phyloP scores from a whole-genome alignment of 345 rosid species.

The Erysimum cheiranthoides region DNA sequence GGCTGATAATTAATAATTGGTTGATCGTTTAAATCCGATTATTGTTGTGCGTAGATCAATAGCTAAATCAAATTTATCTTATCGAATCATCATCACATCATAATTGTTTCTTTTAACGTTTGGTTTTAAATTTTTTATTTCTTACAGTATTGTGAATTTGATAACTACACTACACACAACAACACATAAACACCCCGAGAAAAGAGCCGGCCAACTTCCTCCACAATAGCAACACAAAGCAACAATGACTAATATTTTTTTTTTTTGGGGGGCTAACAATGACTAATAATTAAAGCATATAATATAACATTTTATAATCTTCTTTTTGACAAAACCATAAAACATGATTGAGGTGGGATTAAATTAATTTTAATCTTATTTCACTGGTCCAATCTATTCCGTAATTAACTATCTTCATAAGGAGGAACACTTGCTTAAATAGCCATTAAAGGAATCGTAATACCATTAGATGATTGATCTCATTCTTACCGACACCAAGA shows the following conservation, averaged over 20 bases:
- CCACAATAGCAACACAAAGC: slow-evolving; percentile 58
- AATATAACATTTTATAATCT: slow-evolving; percentile 8
- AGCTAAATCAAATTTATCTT: neutral
- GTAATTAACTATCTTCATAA: slow-evolving; percentile 20
- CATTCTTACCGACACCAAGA: slow-evolving; percentile 36
- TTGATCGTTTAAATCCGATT: neutral
- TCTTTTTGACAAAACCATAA: slow-evolving; percentile 25
- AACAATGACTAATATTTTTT: slow-evolving; percentile 48
- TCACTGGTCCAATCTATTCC: slow-evolving; percentile 22
- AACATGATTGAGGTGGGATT: slow-evolving; percentile 31
- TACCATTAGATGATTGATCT: slow-evolving; percentile 7
- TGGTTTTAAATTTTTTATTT: neutral
- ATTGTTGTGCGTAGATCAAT: neutral
- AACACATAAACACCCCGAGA: slow-evolving; percentile 31
- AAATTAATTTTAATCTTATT: neutral
- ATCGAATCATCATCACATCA: slow-evolving; percentile 1
- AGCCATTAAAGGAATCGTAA: slow-evolving; percentile 18
- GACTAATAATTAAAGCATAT: slow-evolving; percentile 25
- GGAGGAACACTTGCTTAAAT: slow-evolving; percentile 18
- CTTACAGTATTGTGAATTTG: slow-evolving; percentile 18
- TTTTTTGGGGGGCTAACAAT: too few species aligned
- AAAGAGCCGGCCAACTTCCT: slow-evolving; percentile 61
- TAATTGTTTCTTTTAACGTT: neutral
- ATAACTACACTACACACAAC: slow-evolving; percentile 41
- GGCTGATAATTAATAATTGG: neutral